Evolutionary conservation across 306 rosid genomes (phyloP).

Genomic region (Elaeagnus macrophylla): DNA sequence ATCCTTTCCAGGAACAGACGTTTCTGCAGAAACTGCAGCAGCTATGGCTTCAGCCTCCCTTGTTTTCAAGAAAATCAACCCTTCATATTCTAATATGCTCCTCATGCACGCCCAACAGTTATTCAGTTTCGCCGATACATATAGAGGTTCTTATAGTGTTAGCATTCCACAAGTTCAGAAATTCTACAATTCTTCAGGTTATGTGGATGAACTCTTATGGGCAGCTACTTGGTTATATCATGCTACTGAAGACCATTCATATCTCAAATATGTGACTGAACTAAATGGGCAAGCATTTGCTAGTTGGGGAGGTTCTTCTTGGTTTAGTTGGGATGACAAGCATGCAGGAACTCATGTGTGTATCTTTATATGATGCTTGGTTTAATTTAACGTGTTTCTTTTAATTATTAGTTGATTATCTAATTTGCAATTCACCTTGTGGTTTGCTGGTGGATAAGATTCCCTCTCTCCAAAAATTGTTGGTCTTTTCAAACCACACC

Average conservation of each 20-base stretch:
- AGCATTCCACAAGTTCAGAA: slow-evolving; percentile 56
- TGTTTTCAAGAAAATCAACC: slow-evolving; percentile 37
- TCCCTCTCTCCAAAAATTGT: too few species aligned
- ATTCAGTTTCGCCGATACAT: slow-evolving; percentile 53
- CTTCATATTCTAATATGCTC: slow-evolving; percentile 40
- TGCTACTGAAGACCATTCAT: slow-evolving; percentile 48
- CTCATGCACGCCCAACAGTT: slow-evolving; percentile 46
- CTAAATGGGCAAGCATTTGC: slow-evolving; percentile 37
- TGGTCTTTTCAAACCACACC: too few species aligned
- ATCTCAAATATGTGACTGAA: slow-evolving; percentile 46
- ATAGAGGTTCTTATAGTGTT: slow-evolving; percentile 48
- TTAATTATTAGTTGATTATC: neutral
- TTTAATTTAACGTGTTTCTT: neutral
- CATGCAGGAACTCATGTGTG: slow-evolving; percentile 57
- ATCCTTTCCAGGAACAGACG: slow-evolving; percentile 70
- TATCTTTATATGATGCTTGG: neutral
- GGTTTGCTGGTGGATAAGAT: too few species aligned
- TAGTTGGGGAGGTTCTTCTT: slow-evolving; percentile 35
- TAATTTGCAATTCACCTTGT: neutral
- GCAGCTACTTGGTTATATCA: slow-evolving; percentile 59
- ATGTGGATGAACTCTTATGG: slow-evolving; percentile 74
- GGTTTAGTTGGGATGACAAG: slow-evolving; percentile 84
- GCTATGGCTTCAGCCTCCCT: slow-evolving; percentile 68
- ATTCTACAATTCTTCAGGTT: slow-evolving; percentile 66
- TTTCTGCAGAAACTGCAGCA: slow-evolving; percentile 72